These are phyloP conservation scores for Cynara cardunculus DNA, from an alignment of 129 eudicot genomes.

Conservation along the genomic window DNA sequence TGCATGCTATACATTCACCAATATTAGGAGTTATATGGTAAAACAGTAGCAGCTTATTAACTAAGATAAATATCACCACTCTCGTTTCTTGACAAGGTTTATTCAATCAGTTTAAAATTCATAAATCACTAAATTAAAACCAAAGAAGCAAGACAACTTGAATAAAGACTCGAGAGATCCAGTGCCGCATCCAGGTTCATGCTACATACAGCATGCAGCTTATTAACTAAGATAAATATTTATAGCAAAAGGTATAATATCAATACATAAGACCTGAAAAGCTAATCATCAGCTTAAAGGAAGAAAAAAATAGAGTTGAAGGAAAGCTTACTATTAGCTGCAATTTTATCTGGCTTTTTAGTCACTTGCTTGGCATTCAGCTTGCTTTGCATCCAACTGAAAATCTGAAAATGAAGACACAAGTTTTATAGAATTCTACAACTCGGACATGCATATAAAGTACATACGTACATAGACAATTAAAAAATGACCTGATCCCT, in stretches of 20 bases:
- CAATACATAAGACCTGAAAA: too few species aligned
- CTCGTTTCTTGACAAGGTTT: not conserved
- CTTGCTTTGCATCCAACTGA: slow-evolving; percentile 71
- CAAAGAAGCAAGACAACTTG: too few species aligned
- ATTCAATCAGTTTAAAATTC: not conserved
- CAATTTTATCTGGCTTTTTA: slow-evolving; percentile 19
- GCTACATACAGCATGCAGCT: not conserved
- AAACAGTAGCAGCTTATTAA: too few species aligned
- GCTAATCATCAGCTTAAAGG: not conserved
- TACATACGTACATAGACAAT: not conserved
- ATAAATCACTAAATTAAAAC: not conserved
- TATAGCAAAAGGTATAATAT: not conserved
- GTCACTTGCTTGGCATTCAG: slow-evolving; percentile 40
- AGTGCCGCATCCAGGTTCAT: not conserved
- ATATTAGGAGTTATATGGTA: not conserved
- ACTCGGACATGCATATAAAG: not conserved
- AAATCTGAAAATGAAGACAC: slow-evolving; percentile 38
- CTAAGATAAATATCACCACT: not conserved
- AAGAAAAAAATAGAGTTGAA: not conserved
- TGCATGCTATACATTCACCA: not conserved
- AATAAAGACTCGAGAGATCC: too few species aligned
- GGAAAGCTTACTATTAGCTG: slow-evolving; percentile 35
- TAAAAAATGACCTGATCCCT: not conserved
- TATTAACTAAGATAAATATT: not conserved
- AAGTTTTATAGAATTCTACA: not conserved